Base-by-base conservation (phyloP, 2,329 filamentous ascomycete genomes). In the Erysiphe pulchra region DNA sequence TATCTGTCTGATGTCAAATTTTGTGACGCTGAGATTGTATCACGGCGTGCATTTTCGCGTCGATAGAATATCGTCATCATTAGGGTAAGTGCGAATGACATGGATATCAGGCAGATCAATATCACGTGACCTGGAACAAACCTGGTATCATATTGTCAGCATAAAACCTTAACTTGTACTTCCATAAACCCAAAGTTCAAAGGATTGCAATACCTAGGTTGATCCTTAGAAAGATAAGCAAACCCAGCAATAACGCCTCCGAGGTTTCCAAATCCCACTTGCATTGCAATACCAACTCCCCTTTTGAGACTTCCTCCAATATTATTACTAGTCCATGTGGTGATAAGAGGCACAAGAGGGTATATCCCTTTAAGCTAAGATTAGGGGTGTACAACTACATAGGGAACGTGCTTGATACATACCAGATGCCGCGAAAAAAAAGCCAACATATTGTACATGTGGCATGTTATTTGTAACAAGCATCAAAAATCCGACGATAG, bases 241-340 rank as follows among this genome's bases (percentile, higher is more conserved):
- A 66, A 70, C 4, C 63, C 61, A 1, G 67, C 62, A 44, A 72
- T 59, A 70, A 48, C 41, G 40, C 86, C 85, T 55, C 92, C 92
- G 40, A 93, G 65, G 57, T 93, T 93, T 17, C 85, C 85, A 78
- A 82, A 92, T 17, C 79, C 84, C 49, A 93, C 87, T 46, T 92
- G 79, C 52, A 92, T 75, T 0, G 85, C 86, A 1, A 93, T 64
- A 0, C 81, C 81, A 14, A 93, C 78, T 34, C 83, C 86, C 36
- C 85, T 73, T 65, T 93, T 93, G 61, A 90, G 87, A 7, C 87
- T 80, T n/a, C 86, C 80, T 60, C 92, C 85, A 31, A 77, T 70
- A 50, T 93, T 93, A 62, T 94, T 93, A 44, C 77, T 75, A 20
- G 77, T 68, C 86, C 86, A 94, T 1, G 76, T 75, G 50, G 92